Percentiles rank a stretch among this genome's conserved stretches.
These are phyloP conservation scores for Zoysia matrella DNA, from an alignment of 202 grass and related monocot species.

Conservation along the genomic window DNA sequence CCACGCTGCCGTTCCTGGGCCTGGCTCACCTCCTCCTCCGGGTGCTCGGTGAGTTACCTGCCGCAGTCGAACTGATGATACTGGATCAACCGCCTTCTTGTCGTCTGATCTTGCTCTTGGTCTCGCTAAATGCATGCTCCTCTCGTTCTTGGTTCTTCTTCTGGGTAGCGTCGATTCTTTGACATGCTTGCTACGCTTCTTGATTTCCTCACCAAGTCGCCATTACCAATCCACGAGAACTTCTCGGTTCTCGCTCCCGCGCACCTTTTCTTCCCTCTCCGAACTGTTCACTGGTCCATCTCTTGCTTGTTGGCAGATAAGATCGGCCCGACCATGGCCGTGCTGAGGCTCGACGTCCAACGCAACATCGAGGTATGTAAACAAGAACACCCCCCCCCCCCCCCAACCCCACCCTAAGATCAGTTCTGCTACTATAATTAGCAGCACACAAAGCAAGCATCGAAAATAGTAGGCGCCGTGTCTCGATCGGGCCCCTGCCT, in stretches of 20 bases:
- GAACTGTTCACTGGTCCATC: background rate
- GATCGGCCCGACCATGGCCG: conserved; percentile 91
- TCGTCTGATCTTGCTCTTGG: background rate
- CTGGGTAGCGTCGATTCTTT: background rate
- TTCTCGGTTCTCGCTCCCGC: background rate
- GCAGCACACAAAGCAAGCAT: background rate
- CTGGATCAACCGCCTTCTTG: background rate
- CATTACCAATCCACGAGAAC: background rate
- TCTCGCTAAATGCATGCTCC: background rate
- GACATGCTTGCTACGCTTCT: background rate
- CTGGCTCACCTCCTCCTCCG: conserved; percentile 66
- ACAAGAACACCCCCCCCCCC: background rate
- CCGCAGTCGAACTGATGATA: background rate
- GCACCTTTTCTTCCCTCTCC: background rate
- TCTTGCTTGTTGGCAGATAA: conserved; percentile 63
- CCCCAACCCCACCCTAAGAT: background rate
- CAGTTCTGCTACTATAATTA: background rate
- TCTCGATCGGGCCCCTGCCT: conserved; percentile 7
- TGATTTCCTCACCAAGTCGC: background rate
- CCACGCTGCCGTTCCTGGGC: conserved; percentile 68
- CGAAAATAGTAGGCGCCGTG: background rate
- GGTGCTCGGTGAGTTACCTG: conserved; percentile 57
- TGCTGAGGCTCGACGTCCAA: conserved; percentile 87
- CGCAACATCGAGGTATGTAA: conserved; percentile 79
- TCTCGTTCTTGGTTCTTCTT: background rate